A percentile compares a stretch with the other conserved stretches of the same genome.
phyloP scores from a whole-genome alignment of 169 alveolate species.

The Eimeria maxima region DNA sequence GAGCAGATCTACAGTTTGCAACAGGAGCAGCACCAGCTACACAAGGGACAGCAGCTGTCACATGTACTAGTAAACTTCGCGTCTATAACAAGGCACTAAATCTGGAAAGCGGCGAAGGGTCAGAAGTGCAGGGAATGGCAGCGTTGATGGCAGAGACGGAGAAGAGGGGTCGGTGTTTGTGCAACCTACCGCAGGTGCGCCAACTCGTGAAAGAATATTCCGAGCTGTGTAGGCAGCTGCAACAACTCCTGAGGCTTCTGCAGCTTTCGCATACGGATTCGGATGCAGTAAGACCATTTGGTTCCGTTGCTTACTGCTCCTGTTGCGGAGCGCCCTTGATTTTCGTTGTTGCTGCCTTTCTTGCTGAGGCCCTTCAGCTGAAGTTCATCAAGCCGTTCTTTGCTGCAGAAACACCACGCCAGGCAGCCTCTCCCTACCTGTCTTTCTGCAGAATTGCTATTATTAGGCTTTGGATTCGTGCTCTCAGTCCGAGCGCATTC shows the following conservation, averaged over 20 bases:
- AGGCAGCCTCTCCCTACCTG: background rate
- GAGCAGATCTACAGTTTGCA: background rate
- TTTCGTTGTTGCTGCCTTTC: constrained; percentile 43
- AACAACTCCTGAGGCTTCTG: constrained; percentile 77
- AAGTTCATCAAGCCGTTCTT: constrained; percentile 1
- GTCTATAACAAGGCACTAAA: background rate
- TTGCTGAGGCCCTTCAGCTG: background rate
- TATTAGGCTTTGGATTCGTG: background rate
- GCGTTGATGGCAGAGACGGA: background rate
- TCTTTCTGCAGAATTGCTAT: background rate
- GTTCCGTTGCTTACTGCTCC: constrained; percentile 19
- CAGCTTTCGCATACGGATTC: constrained; percentile 79
- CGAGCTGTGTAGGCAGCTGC: constrained; percentile 84
- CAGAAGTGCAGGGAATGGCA: background rate
- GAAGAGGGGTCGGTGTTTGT: background rate
- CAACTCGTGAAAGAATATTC: constrained; percentile 85
- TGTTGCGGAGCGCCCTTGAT: background rate
- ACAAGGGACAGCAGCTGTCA: background rate
- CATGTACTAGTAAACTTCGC: background rate
- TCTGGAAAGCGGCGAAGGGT: background rate
- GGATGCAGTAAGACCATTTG: constrained; percentile 69
- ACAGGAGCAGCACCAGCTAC: background rate
- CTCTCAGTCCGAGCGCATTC: background rate
- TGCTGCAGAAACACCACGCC: background rate
- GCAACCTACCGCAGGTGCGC: constrained; percentile 82